Percentiles rank a stretch among this genome's conserved stretches.
These are phyloP conservation scores for Sclerotinia subarctica DNA, from an alignment of 2,329 filamentous ascomycete genomes.

Conservation along the genomic window DNA sequence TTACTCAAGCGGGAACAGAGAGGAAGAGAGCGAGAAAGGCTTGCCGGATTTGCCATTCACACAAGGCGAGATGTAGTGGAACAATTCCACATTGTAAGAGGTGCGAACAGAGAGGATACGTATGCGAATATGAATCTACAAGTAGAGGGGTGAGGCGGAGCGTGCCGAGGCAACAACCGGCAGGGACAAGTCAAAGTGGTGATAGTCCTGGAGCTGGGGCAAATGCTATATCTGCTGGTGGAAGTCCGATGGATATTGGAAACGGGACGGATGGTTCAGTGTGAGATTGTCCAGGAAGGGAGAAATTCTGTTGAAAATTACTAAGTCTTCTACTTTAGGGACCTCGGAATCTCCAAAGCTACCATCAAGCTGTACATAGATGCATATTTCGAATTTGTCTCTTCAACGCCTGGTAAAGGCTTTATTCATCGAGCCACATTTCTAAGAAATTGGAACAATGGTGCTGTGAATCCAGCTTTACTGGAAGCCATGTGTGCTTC, in stretches of 20 bases:
- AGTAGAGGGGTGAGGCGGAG: constrained; percentile 13
- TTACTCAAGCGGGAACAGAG: constrained; percentile 17
- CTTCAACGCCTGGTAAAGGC: constrained; percentile 19
- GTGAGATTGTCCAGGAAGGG: neutral
- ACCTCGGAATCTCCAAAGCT: constrained; percentile 9
- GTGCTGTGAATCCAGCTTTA: constrained; percentile 14
- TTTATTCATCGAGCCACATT: constrained; percentile 21
- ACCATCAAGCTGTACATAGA: constrained; percentile 19
- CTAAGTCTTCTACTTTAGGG: neutral
- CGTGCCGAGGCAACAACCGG: constrained; percentile 11
- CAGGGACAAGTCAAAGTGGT: constrained; percentile 8
- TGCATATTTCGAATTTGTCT: constrained; percentile 20
- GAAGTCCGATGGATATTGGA: constrained; percentile 14
- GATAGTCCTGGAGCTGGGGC: constrained; percentile 1
- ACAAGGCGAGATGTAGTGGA: constrained; percentile 18
- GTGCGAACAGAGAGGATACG: constrained; percentile 18
- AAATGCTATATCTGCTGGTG: constrained; percentile 8
- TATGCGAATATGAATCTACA: constrained; percentile 19
- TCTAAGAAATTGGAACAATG: constrained; percentile 19
- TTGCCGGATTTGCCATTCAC: constrained; percentile 19
- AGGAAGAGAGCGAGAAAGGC: constrained; percentile 16
- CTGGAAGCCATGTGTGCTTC: constrained; percentile 17
- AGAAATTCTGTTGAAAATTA: neutral
- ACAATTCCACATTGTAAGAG: constrained; percentile 17
- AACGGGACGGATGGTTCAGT: constrained; percentile 3